Base-by-base conservation (phyloP, 352 stramenopile species). In the Phytophthora pistaciae region DNA sequence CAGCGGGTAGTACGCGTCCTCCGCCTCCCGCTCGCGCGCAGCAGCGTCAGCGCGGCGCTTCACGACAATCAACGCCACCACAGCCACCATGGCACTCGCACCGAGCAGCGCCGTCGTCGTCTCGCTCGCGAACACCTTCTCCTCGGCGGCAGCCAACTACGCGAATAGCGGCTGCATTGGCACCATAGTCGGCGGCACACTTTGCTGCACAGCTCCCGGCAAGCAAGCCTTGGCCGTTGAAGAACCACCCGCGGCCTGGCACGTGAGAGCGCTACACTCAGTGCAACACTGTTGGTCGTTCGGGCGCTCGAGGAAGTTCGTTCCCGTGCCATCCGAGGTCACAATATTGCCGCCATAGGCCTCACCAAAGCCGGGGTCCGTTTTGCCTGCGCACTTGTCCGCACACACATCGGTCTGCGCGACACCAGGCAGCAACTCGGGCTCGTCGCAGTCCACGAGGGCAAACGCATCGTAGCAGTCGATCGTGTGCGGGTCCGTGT, bases 1-100 rank as follows among this genome's bases (percentile, higher is more conserved):
- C 42, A 92, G 66, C 18, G 84, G 78, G 56, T 90, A 88, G 70
- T 90, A 89, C 27, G 79, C 82, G 50, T 90, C 80, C 13, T 89
- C 77, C n/a, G 42, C 20, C 31, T 55, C 57, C 38, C 36, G 23
- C 1, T 29, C 38, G 5, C 16, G 42, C 42, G 18, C 42, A 2
- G 42, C 42, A 49, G 42, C 42, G 4, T 49, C 42, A n/a, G 42
- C 42, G n/a, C 42, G 42, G 16, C 42, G 42, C 42, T 49, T 49
- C 42, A 49, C 42, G 16, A 49, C 42, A 23, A 49, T 1, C 18
- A 49, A 11, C 18, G 42, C 42, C 14, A 49, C 42, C 2, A 49
- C 42, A 9, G 42, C 42, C 1, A 49, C 42, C 42, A 49, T 49
- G 42, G 42, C 42, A 49, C 42, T 90, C 23, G 62, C 80, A 20